A percentile compares a stretch with the other conserved stretches of the same genome.
phyloP scores from a whole-genome alignment of 208 protist species.

The Crithidia thermophila region DNA sequence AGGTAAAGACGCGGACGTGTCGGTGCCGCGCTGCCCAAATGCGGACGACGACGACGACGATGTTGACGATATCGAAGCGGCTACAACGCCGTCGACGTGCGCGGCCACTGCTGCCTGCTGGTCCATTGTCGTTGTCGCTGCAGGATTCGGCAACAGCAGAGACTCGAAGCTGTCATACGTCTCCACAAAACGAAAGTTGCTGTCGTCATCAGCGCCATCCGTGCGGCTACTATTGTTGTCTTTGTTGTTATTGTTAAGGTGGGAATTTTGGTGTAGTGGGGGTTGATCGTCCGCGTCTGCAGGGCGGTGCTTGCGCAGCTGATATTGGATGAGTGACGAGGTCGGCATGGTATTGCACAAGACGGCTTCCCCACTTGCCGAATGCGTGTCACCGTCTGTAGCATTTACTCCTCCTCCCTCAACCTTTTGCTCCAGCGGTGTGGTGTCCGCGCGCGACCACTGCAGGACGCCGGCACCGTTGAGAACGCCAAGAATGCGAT shows the following conservation, averaged over 20 bases:
- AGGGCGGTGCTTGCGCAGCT: conserved; percentile 24
- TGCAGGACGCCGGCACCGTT: conserved; percentile 24
- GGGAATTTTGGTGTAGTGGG: too few species aligned
- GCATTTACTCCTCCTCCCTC: not conserved
- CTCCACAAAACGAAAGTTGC: too few species aligned
- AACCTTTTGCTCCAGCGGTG: not conserved
- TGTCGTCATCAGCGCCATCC: too few species aligned
- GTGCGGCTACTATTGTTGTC: too few species aligned
- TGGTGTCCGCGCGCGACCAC: conserved; percentile 6
- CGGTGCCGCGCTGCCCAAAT: too few species aligned
- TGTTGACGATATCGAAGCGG: not conserved
- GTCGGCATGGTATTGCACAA: conserved; percentile 19
- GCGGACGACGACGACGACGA: not conserved
- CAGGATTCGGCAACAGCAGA: too few species aligned
- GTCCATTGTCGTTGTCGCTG: too few species aligned
- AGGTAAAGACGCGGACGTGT: not conserved
- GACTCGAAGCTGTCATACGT: too few species aligned
- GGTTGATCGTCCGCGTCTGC: not conserved
- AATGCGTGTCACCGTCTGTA: not conserved
- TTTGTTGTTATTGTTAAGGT: too few species aligned
- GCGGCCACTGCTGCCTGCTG: too few species aligned
- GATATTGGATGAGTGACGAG: conserved; percentile 14
- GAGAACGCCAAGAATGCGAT: conserved; percentile 28
- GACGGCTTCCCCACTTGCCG: conserved; percentile 6
- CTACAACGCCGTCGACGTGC: not conserved